Percentiles rank a stretch among this genome's conserved stretches.
Evolutionary conservation across 768 basidiomycete genomes (phyloP).

Genomic region (Boletus rufocinnamomeus): DNA sequence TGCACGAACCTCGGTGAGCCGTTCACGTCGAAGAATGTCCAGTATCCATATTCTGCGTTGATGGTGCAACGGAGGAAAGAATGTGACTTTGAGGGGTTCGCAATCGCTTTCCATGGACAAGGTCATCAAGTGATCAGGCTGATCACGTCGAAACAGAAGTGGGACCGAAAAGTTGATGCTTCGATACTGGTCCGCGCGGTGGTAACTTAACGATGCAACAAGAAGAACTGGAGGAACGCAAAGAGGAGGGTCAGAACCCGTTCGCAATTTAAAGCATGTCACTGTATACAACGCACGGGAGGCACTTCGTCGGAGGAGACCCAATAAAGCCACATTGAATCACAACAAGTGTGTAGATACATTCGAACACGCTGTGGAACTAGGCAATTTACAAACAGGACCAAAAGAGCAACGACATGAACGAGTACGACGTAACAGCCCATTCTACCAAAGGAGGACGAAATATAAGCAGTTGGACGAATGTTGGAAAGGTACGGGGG

Average conservation of each 20-base stretch:
- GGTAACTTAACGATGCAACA: not conserved
- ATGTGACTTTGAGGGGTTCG: conserved; percentile 50
- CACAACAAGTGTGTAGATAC: not conserved
- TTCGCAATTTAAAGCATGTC: not conserved
- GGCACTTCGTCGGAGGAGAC: conserved; percentile 24
- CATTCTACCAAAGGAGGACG: not conserved
- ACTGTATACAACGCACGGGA: conserved; percentile 6
- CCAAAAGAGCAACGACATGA: conserved; percentile 16
- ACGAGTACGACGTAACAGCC: conserved; percentile 5
- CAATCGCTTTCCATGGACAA: conserved; percentile 22
- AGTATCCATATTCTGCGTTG: conserved; percentile 76
- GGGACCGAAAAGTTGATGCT: not conserved
- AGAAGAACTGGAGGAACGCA: not conserved
- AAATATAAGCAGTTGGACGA: conserved; percentile 11
- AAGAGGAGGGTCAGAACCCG: not conserved
- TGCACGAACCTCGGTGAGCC: conserved; percentile 50
- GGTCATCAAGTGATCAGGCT: conserved; percentile 3
- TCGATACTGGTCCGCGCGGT: not conserved
- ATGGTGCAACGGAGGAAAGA: conserved; percentile 66
- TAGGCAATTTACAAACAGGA: conserved; percentile 12
- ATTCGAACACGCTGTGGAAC: not conserved
- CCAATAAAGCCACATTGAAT: conserved; percentile 20
- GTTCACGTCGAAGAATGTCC: conserved; percentile 58
- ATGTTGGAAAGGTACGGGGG: not conserved
- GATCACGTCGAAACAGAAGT: conserved; percentile 1